A percentile compares a stretch with the other conserved stretches of the same genome.
phyloP scores from a whole-genome alignment of 2,329 filamentous ascomycete genomes.

The Fusarium temperatum region DNA sequence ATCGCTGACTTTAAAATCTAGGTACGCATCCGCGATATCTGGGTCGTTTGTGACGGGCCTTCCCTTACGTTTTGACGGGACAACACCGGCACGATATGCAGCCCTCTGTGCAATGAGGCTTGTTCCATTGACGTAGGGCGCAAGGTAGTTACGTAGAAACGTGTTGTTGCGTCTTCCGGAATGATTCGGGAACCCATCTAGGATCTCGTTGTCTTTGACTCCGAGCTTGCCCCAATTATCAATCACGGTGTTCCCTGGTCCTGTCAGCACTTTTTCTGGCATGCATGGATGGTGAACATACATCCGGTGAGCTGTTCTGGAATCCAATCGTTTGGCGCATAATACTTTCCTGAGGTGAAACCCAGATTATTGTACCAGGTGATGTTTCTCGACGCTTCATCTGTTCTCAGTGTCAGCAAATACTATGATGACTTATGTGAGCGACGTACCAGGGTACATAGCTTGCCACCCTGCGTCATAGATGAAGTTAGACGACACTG shows the following conservation, averaged over 20 bases:
- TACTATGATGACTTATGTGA: accelerated
- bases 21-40: neutral
- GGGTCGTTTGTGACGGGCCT: neutral
- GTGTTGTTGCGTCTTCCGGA: neutral
- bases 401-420: neutral
- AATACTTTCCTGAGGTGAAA: neutral
- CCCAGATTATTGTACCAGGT: constrained; percentile 5
- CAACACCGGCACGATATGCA: neutral
- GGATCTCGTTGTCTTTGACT: neutral
- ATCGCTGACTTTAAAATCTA: neutral
- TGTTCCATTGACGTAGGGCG: neutral
- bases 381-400: constrained; percentile 5
- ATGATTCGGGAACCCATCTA: neutral
- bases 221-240: constrained; percentile 6
- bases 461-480: constrained; percentile 4
- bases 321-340: constrained; percentile 3
- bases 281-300: accelerated
- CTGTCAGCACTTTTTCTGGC: neutral
- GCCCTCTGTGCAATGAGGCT: neutral
- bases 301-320: neutral
- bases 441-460: neutral
- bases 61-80: neutral
- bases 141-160: neutral
- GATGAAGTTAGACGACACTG: neutral
- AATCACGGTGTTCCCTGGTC: neutral